Conservation (phyloP, 2,329 filamentous ascomycete genomes). For the Botryotinia convoluta region DNA sequence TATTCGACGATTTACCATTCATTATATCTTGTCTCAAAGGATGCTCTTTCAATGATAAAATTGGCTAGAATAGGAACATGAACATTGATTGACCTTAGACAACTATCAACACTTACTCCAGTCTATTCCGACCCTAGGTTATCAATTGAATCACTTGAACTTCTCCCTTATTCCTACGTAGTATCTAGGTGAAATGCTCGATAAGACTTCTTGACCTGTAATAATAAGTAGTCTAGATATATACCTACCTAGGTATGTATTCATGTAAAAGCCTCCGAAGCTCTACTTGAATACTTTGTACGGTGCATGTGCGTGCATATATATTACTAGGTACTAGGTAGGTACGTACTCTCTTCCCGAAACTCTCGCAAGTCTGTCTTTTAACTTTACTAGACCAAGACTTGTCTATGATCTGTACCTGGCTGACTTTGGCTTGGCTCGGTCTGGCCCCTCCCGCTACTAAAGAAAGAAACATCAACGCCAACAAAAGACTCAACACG, state of each 20-base stretch:
- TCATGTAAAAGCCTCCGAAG: no score
- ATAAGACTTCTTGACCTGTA: neutral
- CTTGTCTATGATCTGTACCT: neutral
- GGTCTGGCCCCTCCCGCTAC: constrained; percentile 5
- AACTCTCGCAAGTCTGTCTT: neutral
- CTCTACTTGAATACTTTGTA: no score
- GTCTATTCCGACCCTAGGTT: neutral
- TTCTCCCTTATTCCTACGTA: neutral
- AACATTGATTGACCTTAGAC: neutral
- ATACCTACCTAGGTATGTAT: neutral
- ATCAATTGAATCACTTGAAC: neutral
- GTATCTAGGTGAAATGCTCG: neutral
- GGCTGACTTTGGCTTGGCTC: neutral
- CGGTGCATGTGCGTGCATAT: neutral
- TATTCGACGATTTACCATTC: neutral
- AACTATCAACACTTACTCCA: neutral
- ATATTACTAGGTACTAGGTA: neutral
- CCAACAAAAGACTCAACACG: neutral
- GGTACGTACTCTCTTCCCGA: neutral
- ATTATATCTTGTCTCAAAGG: neutral
- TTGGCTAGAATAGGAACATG: neutral
- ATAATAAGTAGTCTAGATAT: neutral
- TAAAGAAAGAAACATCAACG: neutral
- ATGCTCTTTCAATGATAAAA: neutral
- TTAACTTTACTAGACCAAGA: neutral